Conservation (phyloP, 2,329 filamentous ascomycete genomes). For the Talaromyces sp. region DNA sequence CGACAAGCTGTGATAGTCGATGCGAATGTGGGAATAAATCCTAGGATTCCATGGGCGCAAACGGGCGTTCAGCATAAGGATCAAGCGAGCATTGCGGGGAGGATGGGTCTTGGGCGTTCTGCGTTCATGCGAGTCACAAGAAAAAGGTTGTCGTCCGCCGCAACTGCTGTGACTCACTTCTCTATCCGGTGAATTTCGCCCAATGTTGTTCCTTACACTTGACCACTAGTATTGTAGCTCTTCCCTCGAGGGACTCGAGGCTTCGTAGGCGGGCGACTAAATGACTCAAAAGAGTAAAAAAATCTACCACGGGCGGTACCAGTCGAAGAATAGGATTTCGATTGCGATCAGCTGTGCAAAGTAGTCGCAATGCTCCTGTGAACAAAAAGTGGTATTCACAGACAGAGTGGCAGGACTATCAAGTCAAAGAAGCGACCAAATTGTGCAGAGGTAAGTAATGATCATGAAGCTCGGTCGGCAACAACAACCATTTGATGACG, state of each 20-base stretch:
- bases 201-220: background rate
- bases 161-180: background rate
- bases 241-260: background rate
- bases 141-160: slow-evolving; percentile 2
- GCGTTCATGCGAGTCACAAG: background rate
- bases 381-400: no score
- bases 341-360: background rate
- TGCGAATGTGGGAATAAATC: background rate
- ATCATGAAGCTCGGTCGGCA: background rate
- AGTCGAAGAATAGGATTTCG: background rate
- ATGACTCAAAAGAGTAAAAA: background rate
- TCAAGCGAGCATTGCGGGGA: slow-evolving; percentile 3
- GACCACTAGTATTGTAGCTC: background rate
- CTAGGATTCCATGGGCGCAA: slow-evolving; percentile 9
- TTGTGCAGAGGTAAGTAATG: background rate
- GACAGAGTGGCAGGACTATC: background rate
- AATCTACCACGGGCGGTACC: background rate
- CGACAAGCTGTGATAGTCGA: background rate
- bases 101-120: background rate
- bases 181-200: background rate
- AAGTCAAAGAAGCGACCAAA: background rate
- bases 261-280: background rate
- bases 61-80: slow-evolving; percentile 15
- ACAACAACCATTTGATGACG: background rate
- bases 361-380: background rate